Evolutionary conservation across 192 early-diverging fungal species (phyloP), one percentile per base, ranked within the genome.

Genomic region (Glomus cerebriforme): DNA sequence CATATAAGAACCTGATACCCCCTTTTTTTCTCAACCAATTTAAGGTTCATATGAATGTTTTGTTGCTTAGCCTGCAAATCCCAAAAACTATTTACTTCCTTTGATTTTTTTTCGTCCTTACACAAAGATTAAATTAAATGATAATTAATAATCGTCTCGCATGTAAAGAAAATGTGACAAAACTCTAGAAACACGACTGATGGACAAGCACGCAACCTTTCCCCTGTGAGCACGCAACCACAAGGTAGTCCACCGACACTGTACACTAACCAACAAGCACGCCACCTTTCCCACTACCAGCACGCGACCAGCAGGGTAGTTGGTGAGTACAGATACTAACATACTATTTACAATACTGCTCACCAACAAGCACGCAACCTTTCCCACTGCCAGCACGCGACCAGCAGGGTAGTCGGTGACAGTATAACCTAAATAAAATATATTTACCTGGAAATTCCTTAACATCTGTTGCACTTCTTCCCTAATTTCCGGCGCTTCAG

Each of bases 401-500:
- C 29, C 45, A 49, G 37, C 68, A 71, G 45, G 66, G 39, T 71
- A 71, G 68, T 71, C 37, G n/a, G 22, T 43, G 22, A 27, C 22
- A 43, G 68, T 29, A 71, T 71, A 39, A 26, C 1, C 59, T 7
- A 26, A 60, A 60, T 60, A 26, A 60, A 60, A n/a, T 60, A 60
- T 26, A 60, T 60, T 60, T 60, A 60, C 59, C 75, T 64, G 22
- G 31, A 76, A 76, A n/a, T 37, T 76, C 29, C 29, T 65, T 65
- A 65, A 31, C 63, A 32, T 2, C 49, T 76, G 34, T n/a, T 31
- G 22, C 19, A 63, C 49, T 66, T 65, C 26, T 65, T 65, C 45
- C 29, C 76, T 35, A n/a, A 47, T 66, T 63, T 77, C 76, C 9
- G 35, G 66, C 26, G 32, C 34, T 65, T 77, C 31, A n/a, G n/a